Base-by-base conservation (phyloP, 2,329 filamentous ascomycete species). In the Curvularia lunata region DNA sequence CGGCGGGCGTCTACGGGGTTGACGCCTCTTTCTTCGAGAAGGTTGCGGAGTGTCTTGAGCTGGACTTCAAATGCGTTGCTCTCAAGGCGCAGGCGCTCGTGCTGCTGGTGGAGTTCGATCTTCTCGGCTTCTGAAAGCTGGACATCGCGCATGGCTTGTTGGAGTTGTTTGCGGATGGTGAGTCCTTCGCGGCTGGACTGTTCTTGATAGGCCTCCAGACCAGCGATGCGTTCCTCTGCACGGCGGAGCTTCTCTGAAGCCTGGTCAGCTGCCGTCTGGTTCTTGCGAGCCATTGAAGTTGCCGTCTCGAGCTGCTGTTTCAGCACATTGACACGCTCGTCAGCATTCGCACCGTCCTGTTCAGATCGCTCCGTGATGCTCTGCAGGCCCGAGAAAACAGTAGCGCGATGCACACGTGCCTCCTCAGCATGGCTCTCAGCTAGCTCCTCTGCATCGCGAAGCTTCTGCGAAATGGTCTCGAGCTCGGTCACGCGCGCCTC, bases 191-290 rank as follows among this genome's bases (percentile, higher is more conserved):
- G 87, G 77, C 93, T 98, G 4, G 93, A 90, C 78, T 99, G 95
- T 74, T 99, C 95, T 78, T 99, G 95, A 75, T 98, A 98, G 27
- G 92, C 91, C 76, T 99, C 95, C 3, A 99, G 84, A 6, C 95
- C 95, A 5, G 95, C 96, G 75, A 99, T 98, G 41, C 95, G 88
- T 80, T 98, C 96, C 78, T 99, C 96, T 3, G 95, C 95, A 57
- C 90, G 90, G 52, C 95, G 90, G 52, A 99, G 83, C 74, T 93
- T 96, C 72, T 97, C 92, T 0, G 92, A 90, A 3, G 93, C 92
- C 25, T 84, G 80, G 75, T 99, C 92, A 1, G 93, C 94, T 58
- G 96, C 93, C 59, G 89, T 84, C 75, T 97, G 92, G 67, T 97
- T 96, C 71, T 92, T 92, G 75, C 90, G 91, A 27, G 93, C 92